These are phyloP conservation scores for Aphanomyces stellatus DNA, from an alignment of 352 stramenopile species.

Conservation along the genomic window DNA sequence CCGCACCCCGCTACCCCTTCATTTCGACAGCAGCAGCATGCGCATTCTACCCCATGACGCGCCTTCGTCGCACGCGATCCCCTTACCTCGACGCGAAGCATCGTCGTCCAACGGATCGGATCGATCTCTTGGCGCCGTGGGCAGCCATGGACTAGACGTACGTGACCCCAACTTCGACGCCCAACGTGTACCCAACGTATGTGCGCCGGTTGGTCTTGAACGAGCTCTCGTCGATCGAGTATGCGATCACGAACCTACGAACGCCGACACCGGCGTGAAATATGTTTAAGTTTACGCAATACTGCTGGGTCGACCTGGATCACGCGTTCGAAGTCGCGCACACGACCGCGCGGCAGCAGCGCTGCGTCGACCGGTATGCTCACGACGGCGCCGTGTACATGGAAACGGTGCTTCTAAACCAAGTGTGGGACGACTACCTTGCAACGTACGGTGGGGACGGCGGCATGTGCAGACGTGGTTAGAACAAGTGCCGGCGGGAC, in stretches of 20 bases:
- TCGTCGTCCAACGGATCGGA: too few relatives aligned
- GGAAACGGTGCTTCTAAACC: constrained; percentile 4
- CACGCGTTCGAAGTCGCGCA: background rate
- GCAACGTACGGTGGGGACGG: background rate
- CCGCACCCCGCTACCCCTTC: too few relatives aligned
- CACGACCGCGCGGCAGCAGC: background rate
- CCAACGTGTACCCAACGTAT: background rate
- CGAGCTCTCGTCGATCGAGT: constrained; percentile 2
- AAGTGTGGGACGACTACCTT: background rate
- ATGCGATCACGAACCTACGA: background rate
- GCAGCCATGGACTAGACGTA: background rate
- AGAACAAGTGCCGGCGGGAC: background rate
- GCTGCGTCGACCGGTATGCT: background rate
- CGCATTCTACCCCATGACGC: too few relatives aligned
- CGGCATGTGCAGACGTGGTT: background rate
- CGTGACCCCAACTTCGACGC: background rate
- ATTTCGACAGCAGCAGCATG: too few relatives aligned
- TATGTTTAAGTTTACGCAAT: background rate
- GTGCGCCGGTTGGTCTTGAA: background rate
- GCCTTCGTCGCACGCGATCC: too few relatives aligned
- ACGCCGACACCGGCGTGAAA: background rate
- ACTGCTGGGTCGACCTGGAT: constrained; percentile 1
- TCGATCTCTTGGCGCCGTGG: background rate
- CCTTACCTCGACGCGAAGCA: too few relatives aligned
- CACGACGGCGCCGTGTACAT: constrained; percentile 8